Conservation (phyloP, 2,329 filamentous ascomycete genomes). For the Colletotrichum sp. region DNA sequence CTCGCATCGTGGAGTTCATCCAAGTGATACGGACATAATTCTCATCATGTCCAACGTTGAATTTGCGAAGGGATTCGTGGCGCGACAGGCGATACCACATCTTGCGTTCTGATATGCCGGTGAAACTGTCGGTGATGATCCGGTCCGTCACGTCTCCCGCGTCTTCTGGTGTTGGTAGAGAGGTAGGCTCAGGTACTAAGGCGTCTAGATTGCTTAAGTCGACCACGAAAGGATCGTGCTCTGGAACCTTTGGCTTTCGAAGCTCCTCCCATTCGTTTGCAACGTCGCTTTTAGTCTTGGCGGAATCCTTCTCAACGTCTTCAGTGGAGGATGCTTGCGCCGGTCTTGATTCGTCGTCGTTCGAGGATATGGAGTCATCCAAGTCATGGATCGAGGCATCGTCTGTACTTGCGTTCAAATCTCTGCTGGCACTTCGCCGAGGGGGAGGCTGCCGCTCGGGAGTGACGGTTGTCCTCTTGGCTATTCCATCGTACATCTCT, state of each 20-base stretch:
- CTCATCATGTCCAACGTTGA: constrained; percentile 62
- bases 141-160: constrained; percentile 47
- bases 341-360: neutral
- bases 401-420: neutral
- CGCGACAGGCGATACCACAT: constrained; percentile 70
- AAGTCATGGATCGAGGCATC: neutral
- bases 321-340: neutral
- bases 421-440: constrained; percentile 6
- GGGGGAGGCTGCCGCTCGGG: neutral
- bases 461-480: constrained; percentile 22
- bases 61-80: constrained; percentile 61
- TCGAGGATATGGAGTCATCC: neutral
- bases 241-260: neutral
- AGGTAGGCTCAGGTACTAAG: constrained; percentile 34
- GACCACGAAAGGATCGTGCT: constrained; percentile 27
- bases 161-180: neutral
- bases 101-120: constrained; percentile 62
- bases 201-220: constrained; percentile 37
- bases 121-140: constrained; percentile 58
- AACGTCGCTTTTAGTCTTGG: neutral
- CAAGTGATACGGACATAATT: constrained; percentile 66
- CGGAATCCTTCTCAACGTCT: too few relatives aligned
- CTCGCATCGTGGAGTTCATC: constrained; percentile 57
- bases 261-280: neutral
- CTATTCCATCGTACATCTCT: constrained; percentile 53